These are phyloP conservation scores for Endoconidiophora laricicola DNA, from an alignment of 2,329 filamentous ascomycete genomes.

Conservation along the genomic window DNA sequence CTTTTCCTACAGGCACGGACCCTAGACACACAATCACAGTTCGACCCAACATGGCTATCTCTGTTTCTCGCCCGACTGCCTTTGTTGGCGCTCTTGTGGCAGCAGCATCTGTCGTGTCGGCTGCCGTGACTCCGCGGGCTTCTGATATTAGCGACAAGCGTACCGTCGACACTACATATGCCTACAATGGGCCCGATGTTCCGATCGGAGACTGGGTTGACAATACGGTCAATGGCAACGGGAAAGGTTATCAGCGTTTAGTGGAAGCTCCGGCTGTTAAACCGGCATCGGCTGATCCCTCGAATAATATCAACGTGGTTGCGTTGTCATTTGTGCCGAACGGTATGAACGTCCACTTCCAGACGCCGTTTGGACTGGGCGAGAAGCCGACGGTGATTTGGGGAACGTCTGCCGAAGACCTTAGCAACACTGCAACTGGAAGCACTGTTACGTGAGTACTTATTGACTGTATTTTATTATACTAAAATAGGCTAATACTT, in stretches of 20 bases:
- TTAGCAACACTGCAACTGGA: slow-evolving; percentile 24
- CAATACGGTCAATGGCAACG: slow-evolving; percentile 32
- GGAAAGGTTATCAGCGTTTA: slow-evolving; percentile 33
- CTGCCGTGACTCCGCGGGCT: no score
- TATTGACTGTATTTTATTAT: not conserved
- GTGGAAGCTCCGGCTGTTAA: slow-evolving; percentile 33
- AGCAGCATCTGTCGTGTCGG: no score
- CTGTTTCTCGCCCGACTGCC: no score
- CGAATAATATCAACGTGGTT: slow-evolving; percentile 37
- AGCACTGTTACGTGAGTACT: slow-evolving; percentile 23
- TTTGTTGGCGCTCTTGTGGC: no score
- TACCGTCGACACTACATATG: slow-evolving; percentile 25
- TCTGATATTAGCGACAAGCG: slow-evolving; percentile 1
- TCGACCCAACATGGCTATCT: no score
- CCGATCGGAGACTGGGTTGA: slow-evolving; percentile 36
- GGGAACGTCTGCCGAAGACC: slow-evolving; percentile 21
- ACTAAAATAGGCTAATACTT: not conserved
- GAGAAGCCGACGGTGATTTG: slow-evolving; percentile 26
- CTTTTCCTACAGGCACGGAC: no score
- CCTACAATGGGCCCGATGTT: slow-evolving; percentile 30
- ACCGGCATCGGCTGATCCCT: slow-evolving; percentile 25
- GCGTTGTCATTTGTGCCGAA: slow-evolving; percentile 29
- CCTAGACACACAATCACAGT: no score
- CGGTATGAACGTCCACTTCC: slow-evolving; percentile 35
- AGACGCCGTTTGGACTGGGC: slow-evolving; percentile 36